Evolutionary conservation across 768 basidiomycete species (phyloP), one percentile per base, ranked within the genome.

Genomic region (Chalciporus chontae): DNA sequence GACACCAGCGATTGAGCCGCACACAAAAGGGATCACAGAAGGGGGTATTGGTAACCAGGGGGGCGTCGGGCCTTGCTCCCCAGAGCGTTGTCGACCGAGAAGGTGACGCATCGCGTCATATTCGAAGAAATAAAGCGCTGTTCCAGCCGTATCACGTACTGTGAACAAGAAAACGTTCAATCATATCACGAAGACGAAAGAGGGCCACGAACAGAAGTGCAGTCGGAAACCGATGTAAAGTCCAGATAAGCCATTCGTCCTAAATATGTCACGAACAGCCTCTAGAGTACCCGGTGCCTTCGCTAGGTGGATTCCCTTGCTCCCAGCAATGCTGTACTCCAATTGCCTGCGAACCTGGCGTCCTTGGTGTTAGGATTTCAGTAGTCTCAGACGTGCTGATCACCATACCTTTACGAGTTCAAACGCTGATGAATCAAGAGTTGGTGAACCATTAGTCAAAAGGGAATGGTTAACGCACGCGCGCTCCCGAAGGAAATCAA

Each of bases 41-140:
- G 74, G 58, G 61, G 80, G 85, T 58, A 94, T 83, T 6, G 93
- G 94, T 49, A 94, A 69, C 91, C 93, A 94, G 7, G 81, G 56
- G n/a, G 92, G 90, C 2, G 86, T 84, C 49, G 76, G 71, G 1
- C 88, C 90, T 67, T 94, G 90, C 66, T 90, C 88, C 19, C 90
- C 89, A 26, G 77, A 78, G 44, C 86, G 77, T 42, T 75, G 72
- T 56, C 94, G 78, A 24, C 94, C 94, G 40, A 95, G 73, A 14
- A 93, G 60, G 73, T 92, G 85, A 40, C 94, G 83, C 79, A 95
- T 81, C 15, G 87, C 85, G 63, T 97, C 94, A 64, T 97, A 96
- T 64, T 94, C 92, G 31, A 91, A 77, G 67, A 97, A 97, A 66
- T 97, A 97, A 17, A 96, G 73, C 5, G 86, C 87, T 11, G 94